These are phyloP conservation scores for Cryphonectria naterciae DNA, from an alignment of 2,329 filamentous ascomycete genomes.

Conservation along the genomic window DNA sequence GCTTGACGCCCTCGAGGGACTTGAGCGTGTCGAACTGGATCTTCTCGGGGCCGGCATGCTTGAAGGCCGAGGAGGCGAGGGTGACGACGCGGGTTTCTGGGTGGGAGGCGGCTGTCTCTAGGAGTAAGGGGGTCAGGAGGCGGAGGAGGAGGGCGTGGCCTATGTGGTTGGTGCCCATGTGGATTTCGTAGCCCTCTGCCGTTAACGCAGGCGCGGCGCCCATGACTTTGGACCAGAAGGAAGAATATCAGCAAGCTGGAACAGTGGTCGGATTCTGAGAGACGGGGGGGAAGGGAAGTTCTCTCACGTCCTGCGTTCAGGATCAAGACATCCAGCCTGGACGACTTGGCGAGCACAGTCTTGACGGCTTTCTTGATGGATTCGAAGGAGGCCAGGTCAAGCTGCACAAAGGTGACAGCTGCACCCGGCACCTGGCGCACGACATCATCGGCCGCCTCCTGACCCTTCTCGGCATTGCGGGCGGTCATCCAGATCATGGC, in stretches of 20 bases:
- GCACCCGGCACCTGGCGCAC: constrained; percentile 31
- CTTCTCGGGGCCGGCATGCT: constrained; percentile 23
- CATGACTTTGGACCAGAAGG: constrained; percentile 34
- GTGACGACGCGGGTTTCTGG: constrained; percentile 39
- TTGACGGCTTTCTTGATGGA: constrained; percentile 47
- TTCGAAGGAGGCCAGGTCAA: constrained; percentile 50
- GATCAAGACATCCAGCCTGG: constrained; percentile 34
- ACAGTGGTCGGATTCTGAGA: background rate
- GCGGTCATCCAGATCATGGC: constrained; percentile 38
- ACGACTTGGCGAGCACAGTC: constrained; percentile 38
- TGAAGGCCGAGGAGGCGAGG: constrained; percentile 36
- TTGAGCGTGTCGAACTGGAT: constrained; percentile 39
- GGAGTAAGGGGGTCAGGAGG: constrained; percentile 40
- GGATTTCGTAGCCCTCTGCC: constrained; percentile 51
- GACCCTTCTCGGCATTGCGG: constrained; percentile 43
- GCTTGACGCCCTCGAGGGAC: constrained; percentile 31
- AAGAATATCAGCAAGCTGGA: background rate
- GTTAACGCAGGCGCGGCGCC: constrained; percentile 42
- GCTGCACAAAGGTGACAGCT: constrained; percentile 40
- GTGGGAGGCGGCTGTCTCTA: constrained; percentile 34
- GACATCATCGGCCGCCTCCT: constrained; percentile 44
- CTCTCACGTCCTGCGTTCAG: constrained; percentile 49
- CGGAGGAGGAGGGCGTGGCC: constrained; percentile 51
- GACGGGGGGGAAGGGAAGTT: background rate
- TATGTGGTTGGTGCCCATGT: constrained; percentile 55